Conservation (phyloP, 2,329 filamentous ascomycete genomes). For the Dactylellina leptospora region DNA sequence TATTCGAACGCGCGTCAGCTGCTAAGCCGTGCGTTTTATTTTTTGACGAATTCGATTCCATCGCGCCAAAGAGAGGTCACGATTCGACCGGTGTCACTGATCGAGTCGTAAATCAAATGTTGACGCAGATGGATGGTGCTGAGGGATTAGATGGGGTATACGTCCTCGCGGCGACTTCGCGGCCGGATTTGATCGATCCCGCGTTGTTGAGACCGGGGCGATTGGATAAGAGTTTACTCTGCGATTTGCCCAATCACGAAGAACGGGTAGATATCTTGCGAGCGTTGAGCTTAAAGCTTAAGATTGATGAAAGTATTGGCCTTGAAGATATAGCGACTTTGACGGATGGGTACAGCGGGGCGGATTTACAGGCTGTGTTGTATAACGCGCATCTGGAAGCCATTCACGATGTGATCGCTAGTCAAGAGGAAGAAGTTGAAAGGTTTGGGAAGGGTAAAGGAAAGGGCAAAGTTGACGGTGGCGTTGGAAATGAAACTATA, state of each 20-base stretch:
- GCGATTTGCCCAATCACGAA: conserved; percentile 80
- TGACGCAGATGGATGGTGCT: conserved; percentile 98
- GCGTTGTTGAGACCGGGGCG: conserved; percentile 89
- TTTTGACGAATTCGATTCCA: conserved; percentile 98
- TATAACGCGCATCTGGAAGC: conserved; percentile 97
- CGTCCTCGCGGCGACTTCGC: conserved; percentile 89
- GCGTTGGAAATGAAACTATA: conserved; percentile 57
- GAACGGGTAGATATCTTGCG: conserved; percentile 89
- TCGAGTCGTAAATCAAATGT: conserved; percentile 94
- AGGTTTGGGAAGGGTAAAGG: conserved; percentile 58
- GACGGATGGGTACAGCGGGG: conserved; percentile 91
- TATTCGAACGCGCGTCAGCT: conserved; percentile 91
- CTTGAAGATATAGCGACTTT: conserved; percentile 77
- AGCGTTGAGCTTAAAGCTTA: conserved; percentile 76
- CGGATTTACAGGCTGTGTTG: conserved; percentile 91
- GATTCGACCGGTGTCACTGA: conserved; percentile 99
- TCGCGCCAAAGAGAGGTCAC: conserved; percentile 95
- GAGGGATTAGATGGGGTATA: conserved; percentile 95
- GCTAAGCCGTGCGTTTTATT: conserved; percentile 94
- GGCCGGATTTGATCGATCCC: conserved; percentile 94
- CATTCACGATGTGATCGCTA: conserved; percentile 87
- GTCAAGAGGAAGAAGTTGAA: conserved; percentile 63
- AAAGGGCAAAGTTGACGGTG: conserved; percentile 60
- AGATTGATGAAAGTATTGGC: conserved; percentile 69
- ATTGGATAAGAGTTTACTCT: conserved; percentile 90